These are phyloP conservation scores for Linderniella brevidens DNA, from an alignment of 257 asterid species.

Conservation along the genomic window DNA sequence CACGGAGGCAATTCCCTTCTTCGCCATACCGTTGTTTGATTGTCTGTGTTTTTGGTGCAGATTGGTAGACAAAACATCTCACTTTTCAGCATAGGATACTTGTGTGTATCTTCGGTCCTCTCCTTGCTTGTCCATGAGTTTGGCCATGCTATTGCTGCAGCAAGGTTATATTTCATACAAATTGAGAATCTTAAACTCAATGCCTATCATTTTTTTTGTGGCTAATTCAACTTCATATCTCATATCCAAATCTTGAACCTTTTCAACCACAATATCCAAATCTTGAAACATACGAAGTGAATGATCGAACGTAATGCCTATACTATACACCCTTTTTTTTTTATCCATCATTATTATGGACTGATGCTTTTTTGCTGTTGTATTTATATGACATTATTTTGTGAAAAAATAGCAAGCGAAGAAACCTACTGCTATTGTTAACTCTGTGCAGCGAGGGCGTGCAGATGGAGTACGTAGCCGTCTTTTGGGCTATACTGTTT, in stretches of 20 bases:
- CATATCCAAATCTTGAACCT: too few relatives aligned
- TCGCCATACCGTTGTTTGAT: too few relatives aligned
- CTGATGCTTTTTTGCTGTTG: neutral
- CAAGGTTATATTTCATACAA: constrained; percentile 33
- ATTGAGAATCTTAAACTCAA: neutral
- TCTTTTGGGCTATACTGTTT: constrained; percentile 57
- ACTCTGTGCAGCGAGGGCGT: constrained; percentile 72
- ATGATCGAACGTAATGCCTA: too few relatives aligned
- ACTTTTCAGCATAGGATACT: constrained; percentile 36
- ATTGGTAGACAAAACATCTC: constrained; percentile 40
- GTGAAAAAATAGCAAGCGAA: constrained; percentile 1
- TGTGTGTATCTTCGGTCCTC: constrained; percentile 49
- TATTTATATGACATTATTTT: neutral
- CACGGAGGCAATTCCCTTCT: too few relatives aligned
- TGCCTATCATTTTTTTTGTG: too few relatives aligned
- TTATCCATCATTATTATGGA: neutral
- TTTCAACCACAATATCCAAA: too few relatives aligned
- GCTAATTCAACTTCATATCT: too few relatives aligned
- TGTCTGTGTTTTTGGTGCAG: constrained; percentile 29
- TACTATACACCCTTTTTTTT: too few relatives aligned
- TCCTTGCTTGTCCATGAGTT: constrained; percentile 66
- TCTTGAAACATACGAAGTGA: too few relatives aligned
- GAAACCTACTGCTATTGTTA: constrained; percentile 6
- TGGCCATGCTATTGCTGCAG: constrained; percentile 95
- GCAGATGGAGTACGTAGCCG: constrained; percentile 65